Evolutionary conservation across 768 basidiomycete species (phyloP), one percentile per base, ranked within the genome.

Genomic region (Hydnum rufescens): DNA sequence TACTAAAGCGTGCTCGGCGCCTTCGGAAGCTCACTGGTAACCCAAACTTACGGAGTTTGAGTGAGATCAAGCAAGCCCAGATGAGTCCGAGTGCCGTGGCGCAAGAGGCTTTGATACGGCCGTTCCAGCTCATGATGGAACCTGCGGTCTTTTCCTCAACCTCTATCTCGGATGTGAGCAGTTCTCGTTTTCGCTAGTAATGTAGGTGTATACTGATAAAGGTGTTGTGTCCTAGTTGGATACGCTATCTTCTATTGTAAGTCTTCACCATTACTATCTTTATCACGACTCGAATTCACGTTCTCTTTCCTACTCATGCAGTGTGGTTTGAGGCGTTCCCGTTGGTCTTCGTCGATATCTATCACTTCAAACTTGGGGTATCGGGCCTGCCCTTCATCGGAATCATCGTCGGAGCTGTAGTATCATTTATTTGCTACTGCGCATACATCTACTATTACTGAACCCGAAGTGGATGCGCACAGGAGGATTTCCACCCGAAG

Each of bases 1-100:
- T 68, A 32, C 55, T 61, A 39, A 59, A 63, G 4, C 65, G 67
- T 22, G 67, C 67, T 16, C 53, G 59, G 23, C 60, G 67, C 2
- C 63, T 68, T 2, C 63, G 67, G 30, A 62, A 62, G 42, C 53
- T 66, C 18, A 67, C 66, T 18, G 63, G 65, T 6, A 67, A 67
- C 62, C n/a, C 53, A 13, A 42, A 59, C 4, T 56, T 66, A 46
- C 54, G 59, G 44, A 60, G 62, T 4, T 54, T 61, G 18, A 54
- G 54, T 32, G 66, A 67, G 55, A 51, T 64, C 34, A 60, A 62
- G 3, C 43, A 57, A n/a, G 56, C 57, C n/a, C 36, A 57, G 4
- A 55, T 61, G 57, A 57, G 57, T 5, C 34, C 44, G 6, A 44
- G 34, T 2, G 57, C 59, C n/a, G 51, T 60, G 25, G 60, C 52